Conservation (phyloP, 345 rosid species). For the Gynandropsis gynandra region DNA sequence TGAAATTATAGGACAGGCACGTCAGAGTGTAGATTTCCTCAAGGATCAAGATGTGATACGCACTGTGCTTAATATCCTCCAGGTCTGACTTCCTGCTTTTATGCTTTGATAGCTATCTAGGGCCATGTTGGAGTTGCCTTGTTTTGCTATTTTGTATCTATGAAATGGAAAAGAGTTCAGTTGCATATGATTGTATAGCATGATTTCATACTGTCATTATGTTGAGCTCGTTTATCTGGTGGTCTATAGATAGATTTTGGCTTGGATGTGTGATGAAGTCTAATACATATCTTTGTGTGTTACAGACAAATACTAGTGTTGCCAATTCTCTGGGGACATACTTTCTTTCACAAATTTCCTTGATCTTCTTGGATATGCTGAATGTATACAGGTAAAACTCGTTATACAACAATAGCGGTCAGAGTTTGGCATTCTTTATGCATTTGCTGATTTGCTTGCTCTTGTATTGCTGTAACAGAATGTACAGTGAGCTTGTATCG, state of each 20-base stretch:
- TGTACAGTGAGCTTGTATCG: slow-evolving; percentile 99
- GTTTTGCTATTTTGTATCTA: not conserved
- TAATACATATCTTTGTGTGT: slow-evolving; percentile 15
- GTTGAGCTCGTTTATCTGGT: slow-evolving; percentile 18
- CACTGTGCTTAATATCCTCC: slow-evolving; percentile 86
- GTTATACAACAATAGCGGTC: not conserved
- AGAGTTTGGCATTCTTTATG: not conserved
- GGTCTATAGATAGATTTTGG: slow-evolving; percentile 11
- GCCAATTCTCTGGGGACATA: slow-evolving; percentile 89
- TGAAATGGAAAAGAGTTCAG: not conserved
- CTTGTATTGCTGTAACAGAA: slow-evolving; percentile 49
- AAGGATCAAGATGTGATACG: slow-evolving; percentile 89
- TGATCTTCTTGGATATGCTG: slow-evolving; percentile 96
- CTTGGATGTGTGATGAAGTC: slow-evolving; percentile 1
- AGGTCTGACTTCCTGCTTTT: slow-evolving; percentile 39
- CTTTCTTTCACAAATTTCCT: slow-evolving; percentile 78
- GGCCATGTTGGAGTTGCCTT: too few relatives aligned
- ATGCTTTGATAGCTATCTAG: not conserved
- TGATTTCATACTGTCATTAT: slow-evolving; percentile 7
- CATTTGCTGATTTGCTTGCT: not conserved
- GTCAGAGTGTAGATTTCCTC: slow-evolving; percentile 83
- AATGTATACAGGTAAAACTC: slow-evolving; percentile 84
- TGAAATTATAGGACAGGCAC: slow-evolving; percentile 90
- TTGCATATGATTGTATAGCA: not conserved
- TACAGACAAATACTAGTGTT: slow-evolving; percentile 98